Percentiles rank a stretch among this genome's conserved stretches.
Evolutionary conservation across 108 stramenopile genomes (phyloP).

Genomic region (Fistulifera pelliculosa): DNA sequence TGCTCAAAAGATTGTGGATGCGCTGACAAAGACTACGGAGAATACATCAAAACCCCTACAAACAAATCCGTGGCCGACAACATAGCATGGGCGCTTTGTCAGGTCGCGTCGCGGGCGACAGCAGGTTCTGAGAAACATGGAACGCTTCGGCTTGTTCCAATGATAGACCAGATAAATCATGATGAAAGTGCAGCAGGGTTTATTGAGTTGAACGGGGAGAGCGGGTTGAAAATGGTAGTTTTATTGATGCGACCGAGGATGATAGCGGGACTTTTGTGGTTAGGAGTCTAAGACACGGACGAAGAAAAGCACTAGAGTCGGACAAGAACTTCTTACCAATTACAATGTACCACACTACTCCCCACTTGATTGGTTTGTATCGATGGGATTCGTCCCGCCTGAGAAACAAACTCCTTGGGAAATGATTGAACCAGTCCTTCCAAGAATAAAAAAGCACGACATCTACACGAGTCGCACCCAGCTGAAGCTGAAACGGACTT

Average conservation of each 20-base stretch:
- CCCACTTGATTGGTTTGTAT: slow-evolving; percentile 79
- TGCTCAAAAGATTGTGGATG: slow-evolving; percentile 39
- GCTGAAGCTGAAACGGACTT: too few relatives aligned
- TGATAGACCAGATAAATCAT: slow-evolving; percentile 79
- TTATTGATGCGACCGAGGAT: slow-evolving; percentile 38
- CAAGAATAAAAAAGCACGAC: slow-evolving; percentile 26
- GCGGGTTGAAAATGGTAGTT: slow-evolving; percentile 23
- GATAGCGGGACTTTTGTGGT: slow-evolving; percentile 73
- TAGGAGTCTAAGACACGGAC: slow-evolving; percentile 50
- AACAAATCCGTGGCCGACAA: slow-evolving; percentile 22
- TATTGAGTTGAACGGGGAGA: slow-evolving; percentile 68
- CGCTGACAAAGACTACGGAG: slow-evolving; percentile 33
- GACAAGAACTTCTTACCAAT: slow-evolving; percentile 71
- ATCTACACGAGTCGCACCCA: not conserved
- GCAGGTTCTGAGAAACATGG: slow-evolving; percentile 54
- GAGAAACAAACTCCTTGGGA: slow-evolving; percentile 55
- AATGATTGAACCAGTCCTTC: slow-evolving; percentile 38
- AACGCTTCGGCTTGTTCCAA: slow-evolving; percentile 54
- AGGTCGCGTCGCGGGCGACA: slow-evolving; percentile 66
- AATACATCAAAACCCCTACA: slow-evolving; percentile 30
- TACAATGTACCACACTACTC: slow-evolving; percentile 81
- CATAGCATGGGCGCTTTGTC: slow-evolving; percentile 75
- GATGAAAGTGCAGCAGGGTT: slow-evolving; percentile 64
- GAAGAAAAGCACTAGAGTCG: slow-evolving; percentile 48
- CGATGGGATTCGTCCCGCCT: slow-evolving; percentile 73